Evolutionary conservation across 768 basidiomycete genomes (phyloP), one percentile per base, ranked within the genome.

Genomic region (Candolleomyces eurysporus): DNA sequence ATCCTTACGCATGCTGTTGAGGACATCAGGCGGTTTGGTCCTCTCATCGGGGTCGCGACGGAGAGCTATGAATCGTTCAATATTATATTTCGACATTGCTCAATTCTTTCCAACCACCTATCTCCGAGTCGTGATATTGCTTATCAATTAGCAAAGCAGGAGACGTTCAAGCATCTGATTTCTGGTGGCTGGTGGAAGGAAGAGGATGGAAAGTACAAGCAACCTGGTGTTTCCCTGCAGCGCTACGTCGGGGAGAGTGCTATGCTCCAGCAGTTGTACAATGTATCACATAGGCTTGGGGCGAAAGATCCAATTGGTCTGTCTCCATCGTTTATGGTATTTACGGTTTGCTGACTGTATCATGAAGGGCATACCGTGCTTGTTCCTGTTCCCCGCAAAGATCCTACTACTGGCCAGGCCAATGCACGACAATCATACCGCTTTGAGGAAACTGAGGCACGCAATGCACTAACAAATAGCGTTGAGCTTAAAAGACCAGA

Each of bases 21-120:
- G 9, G 77, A 79, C 60, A 74, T 77, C 4, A 19, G 45, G 2
- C 68, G 67, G 0, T 76, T 75, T 60, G 77, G 78, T 10, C 77
- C 76, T n/a, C 52, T 72, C 0, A 63, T 78, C 19, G 66, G 75
- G 0, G 64, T 70, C 39, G 67, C 74, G 30, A 74, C 75, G 0
- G 76, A 79, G 43, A 58, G 61, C 0, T 79, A 73, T 62, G 79
- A 82, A 61, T 72, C 70, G 51, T 82, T 72, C 62, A 81, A 82
- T 65, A 73, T 73, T 6, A 66, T 82, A 10, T 80, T 81, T 53
- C 68, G 77, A 1, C 61, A 67, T 17, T 78, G 77, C 52, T 79
- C 75, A 2, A 68, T 82, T 36, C 65, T 61, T 4, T 61, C 60
- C 1, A 61, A 61, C 32, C 60, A 55, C 30, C 40, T 48, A 5